A percentile compares a stretch with the other conserved stretches of the same genome.
Evolutionary conservation across 139 green algal species (phyloP).

Genomic region (Coelastrella sp.): DNA sequence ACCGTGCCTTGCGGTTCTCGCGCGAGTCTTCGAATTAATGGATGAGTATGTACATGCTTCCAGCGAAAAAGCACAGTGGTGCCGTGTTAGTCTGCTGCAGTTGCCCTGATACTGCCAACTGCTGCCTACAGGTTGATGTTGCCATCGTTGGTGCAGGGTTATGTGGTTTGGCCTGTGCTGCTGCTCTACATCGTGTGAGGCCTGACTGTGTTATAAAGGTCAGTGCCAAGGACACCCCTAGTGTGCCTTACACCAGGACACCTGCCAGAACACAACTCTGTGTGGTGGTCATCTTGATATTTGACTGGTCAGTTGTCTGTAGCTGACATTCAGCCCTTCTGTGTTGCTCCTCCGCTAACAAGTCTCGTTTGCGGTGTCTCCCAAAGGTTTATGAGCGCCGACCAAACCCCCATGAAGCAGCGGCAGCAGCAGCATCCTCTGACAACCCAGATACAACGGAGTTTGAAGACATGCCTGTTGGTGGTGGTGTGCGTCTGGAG

Average conservation of each 20-base stretch:
- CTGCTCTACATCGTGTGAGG: slow-evolving; percentile 16
- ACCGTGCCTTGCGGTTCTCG: too few species aligned
- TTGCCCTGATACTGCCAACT: background rate
- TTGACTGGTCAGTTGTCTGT: too few species aligned
- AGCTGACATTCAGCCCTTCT: too few species aligned
- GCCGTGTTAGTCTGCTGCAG: too few species aligned
- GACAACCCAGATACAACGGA: background rate
- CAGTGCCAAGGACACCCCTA: background rate
- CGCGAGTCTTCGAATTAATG: too few species aligned
- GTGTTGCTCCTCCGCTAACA: too few species aligned
- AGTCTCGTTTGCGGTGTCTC: too few species aligned
- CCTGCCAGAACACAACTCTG: too few species aligned
- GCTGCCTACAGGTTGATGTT: slow-evolving; percentile 28
- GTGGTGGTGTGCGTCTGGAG: slow-evolving; percentile 41
- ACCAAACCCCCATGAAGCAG: background rate
- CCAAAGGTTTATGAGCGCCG: slow-evolving; percentile 32
- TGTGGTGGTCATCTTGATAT: too few species aligned
- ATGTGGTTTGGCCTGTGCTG: slow-evolving; percentile 25
- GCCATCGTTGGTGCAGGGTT: slow-evolving; percentile 38
- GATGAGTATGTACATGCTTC: too few species aligned
- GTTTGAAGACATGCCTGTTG: background rate
- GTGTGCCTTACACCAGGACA: too few species aligned
- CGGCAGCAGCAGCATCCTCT: background rate
- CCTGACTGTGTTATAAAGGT: slow-evolving; percentile 38
- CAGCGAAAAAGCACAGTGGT: too few species aligned